phyloP scores from a whole-genome alignment of 306 rosid genomes.

The Pyrus communis region DNA sequence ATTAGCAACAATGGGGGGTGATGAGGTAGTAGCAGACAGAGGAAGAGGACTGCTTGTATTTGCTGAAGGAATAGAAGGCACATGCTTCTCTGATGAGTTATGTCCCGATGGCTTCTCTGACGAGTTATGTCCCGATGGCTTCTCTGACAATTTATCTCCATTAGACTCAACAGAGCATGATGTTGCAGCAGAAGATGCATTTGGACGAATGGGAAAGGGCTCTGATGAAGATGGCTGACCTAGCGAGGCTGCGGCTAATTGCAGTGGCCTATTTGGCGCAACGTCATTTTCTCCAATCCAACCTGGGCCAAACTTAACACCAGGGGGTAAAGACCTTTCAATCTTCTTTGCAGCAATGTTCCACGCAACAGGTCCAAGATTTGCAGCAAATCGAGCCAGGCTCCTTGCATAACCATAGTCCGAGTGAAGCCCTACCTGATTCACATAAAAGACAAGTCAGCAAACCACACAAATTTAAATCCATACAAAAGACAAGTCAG shows the following conservation, averaged over 20 bases:
- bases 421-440: constrained; percentile 55
- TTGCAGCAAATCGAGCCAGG: constrained; percentile 55
- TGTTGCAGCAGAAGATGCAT: constrained; percentile 13
- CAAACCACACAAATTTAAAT: not conserved
- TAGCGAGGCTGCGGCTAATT: constrained; percentile 9
- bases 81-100: constrained; percentile 23
- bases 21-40: constrained; percentile 22
- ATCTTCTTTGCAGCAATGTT: constrained; percentile 44
- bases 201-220: constrained; percentile 14
- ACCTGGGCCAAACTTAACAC: constrained; percentile 51
- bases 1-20: constrained; percentile 10
- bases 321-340: constrained; percentile 37
- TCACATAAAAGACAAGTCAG: constrained; percentile 21
- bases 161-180: constrained; percentile 18
- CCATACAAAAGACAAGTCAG: not conserved
- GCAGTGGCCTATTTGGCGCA: constrained; percentile 16
- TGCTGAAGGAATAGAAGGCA: constrained; percentile 14
- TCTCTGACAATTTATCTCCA: constrained; percentile 14
- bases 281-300: constrained; percentile 62
- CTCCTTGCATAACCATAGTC: constrained; percentile 61
- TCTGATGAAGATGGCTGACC: constrained; percentile 20
- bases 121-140: not conserved
- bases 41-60: constrained; percentile 22
- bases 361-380: constrained; percentile 53
- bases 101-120: constrained; percentile 22